Conservation (phyloP, 192 early-diverging fungal species). For the Thamnidium elegans region DNA sequence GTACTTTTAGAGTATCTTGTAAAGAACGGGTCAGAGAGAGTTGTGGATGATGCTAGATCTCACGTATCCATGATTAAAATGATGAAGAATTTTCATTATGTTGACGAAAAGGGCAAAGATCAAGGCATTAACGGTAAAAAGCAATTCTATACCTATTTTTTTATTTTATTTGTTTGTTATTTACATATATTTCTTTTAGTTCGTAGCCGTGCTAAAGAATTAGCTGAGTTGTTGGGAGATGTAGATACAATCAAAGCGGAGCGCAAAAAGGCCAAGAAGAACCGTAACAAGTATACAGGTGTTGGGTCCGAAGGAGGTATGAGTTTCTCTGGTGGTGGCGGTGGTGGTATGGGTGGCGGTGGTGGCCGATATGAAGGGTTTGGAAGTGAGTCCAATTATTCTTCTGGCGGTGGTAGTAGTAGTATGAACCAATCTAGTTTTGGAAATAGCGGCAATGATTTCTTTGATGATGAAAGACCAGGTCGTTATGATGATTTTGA, state of each 20-base stretch:
- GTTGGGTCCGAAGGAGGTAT: constrained; percentile 66
- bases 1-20: constrained; percentile 92
- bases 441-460: constrained; percentile 24
- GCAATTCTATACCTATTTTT: not conserved
- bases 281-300: constrained; percentile 85
- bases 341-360: no score
- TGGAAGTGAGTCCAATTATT: constrained; percentile 35
- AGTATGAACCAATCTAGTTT: constrained; percentile 25
- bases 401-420: constrained; percentile 26
- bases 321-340: constrained; percentile 55
- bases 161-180: constrained; percentile 1
- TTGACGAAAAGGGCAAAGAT: constrained; percentile 94
- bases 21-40: constrained; percentile 91
- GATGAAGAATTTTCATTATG: constrained; percentile 81
- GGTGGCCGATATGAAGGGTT: constrained; percentile 20
- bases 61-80: constrained; percentile 89
- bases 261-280: constrained; percentile 86
- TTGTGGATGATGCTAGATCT: constrained; percentile 82
- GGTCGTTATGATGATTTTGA: constrained; percentile 43
- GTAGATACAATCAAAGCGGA: constrained; percentile 79
- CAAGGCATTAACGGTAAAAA: constrained; percentile 92
- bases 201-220: constrained; percentile 85
- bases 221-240: constrained; percentile 78
- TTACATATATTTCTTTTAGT: constrained; percentile 45
- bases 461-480: constrained; percentile 37